A percentile compares a stretch with the other conserved stretches of the same genome.
Evolutionary conservation across 2,329 filamentous ascomycete genomes (phyloP).

Genomic region (Epichloe baconii): DNA sequence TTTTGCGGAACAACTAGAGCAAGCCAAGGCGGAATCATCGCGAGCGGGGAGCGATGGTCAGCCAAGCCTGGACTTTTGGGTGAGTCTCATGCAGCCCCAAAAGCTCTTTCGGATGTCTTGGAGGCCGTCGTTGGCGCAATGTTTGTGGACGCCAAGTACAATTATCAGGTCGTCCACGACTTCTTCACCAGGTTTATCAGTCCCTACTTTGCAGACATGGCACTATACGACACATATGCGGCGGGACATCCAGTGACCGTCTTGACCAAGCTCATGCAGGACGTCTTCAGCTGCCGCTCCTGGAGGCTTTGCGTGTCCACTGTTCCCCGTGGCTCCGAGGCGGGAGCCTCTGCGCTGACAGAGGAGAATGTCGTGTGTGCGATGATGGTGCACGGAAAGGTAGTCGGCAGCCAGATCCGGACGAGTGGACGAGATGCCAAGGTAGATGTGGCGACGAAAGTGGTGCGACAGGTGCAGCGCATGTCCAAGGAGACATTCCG

Average conservation of each 20-base stretch:
- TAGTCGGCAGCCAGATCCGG: constrained; percentile 48
- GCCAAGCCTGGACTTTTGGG: constrained; percentile 53
- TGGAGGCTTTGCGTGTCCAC: constrained; percentile 42
- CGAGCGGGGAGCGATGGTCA: constrained; percentile 13
- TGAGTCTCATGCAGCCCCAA: constrained; percentile 51
- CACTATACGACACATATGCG: constrained; percentile 74
- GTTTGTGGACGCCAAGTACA: constrained; percentile 77
- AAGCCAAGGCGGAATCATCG: constrained; percentile 28
- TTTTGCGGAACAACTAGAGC: constrained; percentile 45
- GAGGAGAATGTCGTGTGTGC: constrained; percentile 51
- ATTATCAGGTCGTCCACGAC: constrained; percentile 55
- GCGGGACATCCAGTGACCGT: constrained; percentile 74
- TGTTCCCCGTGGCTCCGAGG: constrained; percentile 26
- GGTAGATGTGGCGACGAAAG: constrained; percentile 47
- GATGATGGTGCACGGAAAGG: constrained; percentile 60
- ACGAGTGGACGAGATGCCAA: constrained; percentile 63
- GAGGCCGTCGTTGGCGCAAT: constrained; percentile 83
- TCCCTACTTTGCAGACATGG: constrained; percentile 76
- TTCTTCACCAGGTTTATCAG: constrained; percentile 70
- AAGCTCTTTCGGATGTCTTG: constrained; percentile 69
- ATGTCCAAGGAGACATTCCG: constrained; percentile 45
- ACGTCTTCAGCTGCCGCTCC: constrained; percentile 49
- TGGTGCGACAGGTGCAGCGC: constrained; percentile 32
- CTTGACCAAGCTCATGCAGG: constrained; percentile 50
- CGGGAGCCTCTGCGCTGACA: constrained; percentile 24